Evolutionary conservation across 441 rosid species (phyloP), one percentile per base, ranked within the genome.

Genomic region (Metrosideros polymorpha): DNA sequence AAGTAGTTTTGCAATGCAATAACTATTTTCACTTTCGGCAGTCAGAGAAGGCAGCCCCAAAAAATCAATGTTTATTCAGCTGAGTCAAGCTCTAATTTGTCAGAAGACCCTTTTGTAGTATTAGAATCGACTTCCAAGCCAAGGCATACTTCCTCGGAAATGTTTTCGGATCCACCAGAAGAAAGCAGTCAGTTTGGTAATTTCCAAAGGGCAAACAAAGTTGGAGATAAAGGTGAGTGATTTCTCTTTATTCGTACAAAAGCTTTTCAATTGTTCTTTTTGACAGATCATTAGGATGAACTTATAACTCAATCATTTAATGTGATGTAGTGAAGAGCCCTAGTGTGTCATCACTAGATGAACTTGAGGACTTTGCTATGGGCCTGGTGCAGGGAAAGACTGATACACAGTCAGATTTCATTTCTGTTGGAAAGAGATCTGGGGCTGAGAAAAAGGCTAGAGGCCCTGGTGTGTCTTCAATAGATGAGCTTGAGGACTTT

Each of bases 401-500:
- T 84, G 59, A 47, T 85, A 54, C 86, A 77, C 79, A 14, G 83
- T 90, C 45, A 45, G 85, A 71, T 45, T 52, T 59, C 89, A 85
- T 87, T 61, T 91, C 83, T 53, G 91, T 82, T 82, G 91, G 19
- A 82, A 88, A 85, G 86, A 85, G 53, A 85, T 85, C 82, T 86
- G 86, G 54, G 30, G 42, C 63, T 10, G 83, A 85, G 76, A 53
- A 86, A 59, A 92, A 90, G 85, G 47, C 92, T 66, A 87, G 88
- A 88, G 93, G 89, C 79, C 79, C 93, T 27, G 89, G 56, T 85
- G 89, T 82, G 45, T 92, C 98, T 91, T 87, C 92, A 50, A 90
- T 94, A 25, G 97, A 96, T 89, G 97, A 93, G 86, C 96, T 98
- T 88, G 97, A 95, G 89, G 93, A 91, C 51, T 96, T 94, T 91